Evolutionary conservation across 768 basidiomycete genomes (phyloP).

Genomic region (Trametes villosa): DNA sequence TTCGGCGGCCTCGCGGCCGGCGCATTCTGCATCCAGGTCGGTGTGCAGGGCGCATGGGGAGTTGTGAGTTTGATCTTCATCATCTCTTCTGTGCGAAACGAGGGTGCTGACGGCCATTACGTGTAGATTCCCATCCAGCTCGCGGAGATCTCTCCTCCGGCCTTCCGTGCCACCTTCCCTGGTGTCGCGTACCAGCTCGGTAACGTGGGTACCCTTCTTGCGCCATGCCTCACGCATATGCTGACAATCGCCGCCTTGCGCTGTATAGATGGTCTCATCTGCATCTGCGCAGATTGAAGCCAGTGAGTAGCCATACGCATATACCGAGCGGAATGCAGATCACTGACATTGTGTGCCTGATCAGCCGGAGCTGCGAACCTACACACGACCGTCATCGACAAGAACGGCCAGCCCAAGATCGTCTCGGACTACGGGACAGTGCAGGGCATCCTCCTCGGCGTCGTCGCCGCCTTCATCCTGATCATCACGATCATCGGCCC

Average conservation of each 20-base stretch:
- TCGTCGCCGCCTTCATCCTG: constrained; percentile 77
- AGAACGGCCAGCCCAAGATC: constrained; percentile 30
- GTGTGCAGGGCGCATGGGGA: constrained; percentile 92
- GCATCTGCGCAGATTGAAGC: constrained; percentile 43
- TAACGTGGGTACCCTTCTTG: constrained; percentile 44
- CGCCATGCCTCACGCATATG: background rate
- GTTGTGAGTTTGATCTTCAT: constrained; percentile 55
- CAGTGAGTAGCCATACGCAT: constrained; percentile 25
- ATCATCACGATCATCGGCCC: constrained; percentile 79
- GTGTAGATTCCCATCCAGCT: constrained; percentile 75
- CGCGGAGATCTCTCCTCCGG: constrained; percentile 83
- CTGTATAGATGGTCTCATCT: constrained; percentile 28
- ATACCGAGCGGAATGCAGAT: background rate
- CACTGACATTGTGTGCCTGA: background rate
- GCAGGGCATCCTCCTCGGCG: constrained; percentile 87
- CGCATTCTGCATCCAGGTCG: constrained; percentile 86
- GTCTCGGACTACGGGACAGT: constrained; percentile 54
- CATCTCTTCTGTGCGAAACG: background rate
- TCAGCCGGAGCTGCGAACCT: constrained; percentile 48
- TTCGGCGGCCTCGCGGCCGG: constrained; percentile 78
- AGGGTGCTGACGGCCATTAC: background rate
- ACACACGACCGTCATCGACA: constrained; percentile 36
- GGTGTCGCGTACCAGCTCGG: constrained; percentile 87
- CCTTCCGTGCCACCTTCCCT: constrained; percentile 87
- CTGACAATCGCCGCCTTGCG: background rate